Conservation (phyloP, 2,329 filamentous ascomycete species). For the Trichoderma sp. region DNA sequence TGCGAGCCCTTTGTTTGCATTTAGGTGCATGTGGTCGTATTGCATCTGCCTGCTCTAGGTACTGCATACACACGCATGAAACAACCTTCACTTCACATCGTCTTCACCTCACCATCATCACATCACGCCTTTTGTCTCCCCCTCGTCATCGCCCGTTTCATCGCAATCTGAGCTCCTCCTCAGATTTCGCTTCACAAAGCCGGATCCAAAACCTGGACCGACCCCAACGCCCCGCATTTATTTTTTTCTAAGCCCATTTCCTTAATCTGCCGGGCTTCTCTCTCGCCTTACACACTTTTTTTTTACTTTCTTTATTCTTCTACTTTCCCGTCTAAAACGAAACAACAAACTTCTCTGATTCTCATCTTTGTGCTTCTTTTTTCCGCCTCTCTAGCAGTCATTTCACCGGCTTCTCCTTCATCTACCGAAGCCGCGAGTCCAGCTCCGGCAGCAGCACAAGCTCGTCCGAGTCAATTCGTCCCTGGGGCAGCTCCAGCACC, state of each 20-base stretch:
- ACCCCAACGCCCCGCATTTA: constrained; percentile 21
- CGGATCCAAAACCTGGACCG: not conserved
- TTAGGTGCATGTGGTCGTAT: not conserved
- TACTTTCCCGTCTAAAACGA: not conserved
- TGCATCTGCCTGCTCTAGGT: not conserved
- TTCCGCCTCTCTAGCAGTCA: not conserved
- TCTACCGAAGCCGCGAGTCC: constrained; percentile 12
- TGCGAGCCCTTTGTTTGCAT: not conserved
- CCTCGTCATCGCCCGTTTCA: not conserved
- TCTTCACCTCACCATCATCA: not conserved
- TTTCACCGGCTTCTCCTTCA: constrained; percentile 13
- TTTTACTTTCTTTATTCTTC: not conserved
- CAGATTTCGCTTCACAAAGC: constrained; percentile 5
- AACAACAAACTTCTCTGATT: not conserved
- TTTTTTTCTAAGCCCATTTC: not conserved
- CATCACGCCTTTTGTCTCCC: not conserved
- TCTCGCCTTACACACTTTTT: not conserved
- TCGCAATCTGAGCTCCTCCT: not conserved
- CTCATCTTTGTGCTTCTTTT: not conserved
- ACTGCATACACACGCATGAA: not conserved
- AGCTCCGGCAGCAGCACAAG: constrained; percentile 15
- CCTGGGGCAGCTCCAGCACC: not conserved
- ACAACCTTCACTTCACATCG: not conserved
- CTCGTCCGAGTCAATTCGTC: constrained; percentile 11
- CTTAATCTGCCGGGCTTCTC: not conserved